Evolutionary conservation across 2,329 filamentous ascomycete genomes (phyloP).

Genomic region (Trichoderma koningiopsis): DNA sequence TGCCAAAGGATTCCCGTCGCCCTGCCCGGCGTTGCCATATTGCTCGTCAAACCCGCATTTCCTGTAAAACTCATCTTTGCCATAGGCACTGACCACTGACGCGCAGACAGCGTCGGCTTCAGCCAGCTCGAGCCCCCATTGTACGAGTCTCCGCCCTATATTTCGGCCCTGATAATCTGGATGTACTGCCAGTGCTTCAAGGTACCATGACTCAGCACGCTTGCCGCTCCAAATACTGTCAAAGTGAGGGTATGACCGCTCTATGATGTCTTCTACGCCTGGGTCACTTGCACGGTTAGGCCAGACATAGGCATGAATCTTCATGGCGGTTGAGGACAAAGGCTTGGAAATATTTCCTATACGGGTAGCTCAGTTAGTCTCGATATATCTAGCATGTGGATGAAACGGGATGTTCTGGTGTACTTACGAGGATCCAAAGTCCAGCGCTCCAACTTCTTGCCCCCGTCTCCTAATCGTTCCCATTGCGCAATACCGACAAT

Average conservation of each 20-base stretch:
- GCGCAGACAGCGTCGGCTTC: background rate
- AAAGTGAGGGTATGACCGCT: background rate
- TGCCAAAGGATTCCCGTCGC: conserved; percentile 3
- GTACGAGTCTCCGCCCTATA: background rate
- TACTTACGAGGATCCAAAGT: background rate
- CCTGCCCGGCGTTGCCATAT: background rate
- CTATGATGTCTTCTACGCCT: background rate
- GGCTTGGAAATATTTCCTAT: background rate
- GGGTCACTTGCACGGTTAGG: background rate
- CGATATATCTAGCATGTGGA: too few species aligned
- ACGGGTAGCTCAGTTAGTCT: background rate
- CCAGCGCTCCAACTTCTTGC: background rate
- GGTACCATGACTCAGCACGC: conserved; percentile 5
- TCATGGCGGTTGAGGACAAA: background rate
- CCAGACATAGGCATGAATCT: background rate
- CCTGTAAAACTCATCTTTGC: background rate
- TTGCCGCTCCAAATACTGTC: background rate
- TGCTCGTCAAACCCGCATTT: conserved; percentile 2
- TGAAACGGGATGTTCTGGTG: too few species aligned
- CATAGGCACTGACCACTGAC: background rate
- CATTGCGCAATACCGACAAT: background rate
- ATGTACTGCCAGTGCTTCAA: background rate
- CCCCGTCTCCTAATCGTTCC: background rate
- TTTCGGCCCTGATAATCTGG: background rate
- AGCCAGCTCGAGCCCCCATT: background rate